These are phyloP conservation scores for Cadophora gregata DNA, from an alignment of 2,329 filamentous ascomycete genomes.

Conservation along the genomic window DNA sequence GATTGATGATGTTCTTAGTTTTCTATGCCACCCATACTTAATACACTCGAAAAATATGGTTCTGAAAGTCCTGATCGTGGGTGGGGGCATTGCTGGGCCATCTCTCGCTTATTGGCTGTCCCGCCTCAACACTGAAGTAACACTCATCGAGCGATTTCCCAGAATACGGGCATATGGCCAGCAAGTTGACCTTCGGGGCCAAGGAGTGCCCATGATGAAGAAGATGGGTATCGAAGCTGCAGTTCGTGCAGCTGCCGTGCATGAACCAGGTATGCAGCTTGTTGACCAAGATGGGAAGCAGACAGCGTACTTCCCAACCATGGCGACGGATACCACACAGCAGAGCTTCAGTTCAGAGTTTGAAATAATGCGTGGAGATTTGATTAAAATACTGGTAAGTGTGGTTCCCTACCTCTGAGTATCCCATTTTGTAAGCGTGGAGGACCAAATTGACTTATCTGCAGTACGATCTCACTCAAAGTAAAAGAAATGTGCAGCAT, in stretches of 20 bases:
- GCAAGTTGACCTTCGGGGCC: constrained; percentile 60
- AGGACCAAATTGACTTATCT: background rate
- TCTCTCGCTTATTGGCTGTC: constrained; percentile 58
- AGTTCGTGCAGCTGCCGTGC: constrained; percentile 50
- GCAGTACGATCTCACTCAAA: constrained; percentile 46
- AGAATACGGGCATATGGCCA: constrained; percentile 54
- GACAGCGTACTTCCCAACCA: constrained; percentile 49
- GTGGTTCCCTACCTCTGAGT: too few species aligned
- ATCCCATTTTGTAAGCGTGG: background rate
- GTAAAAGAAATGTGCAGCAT: constrained; percentile 38
- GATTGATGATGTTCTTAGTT: too few species aligned
- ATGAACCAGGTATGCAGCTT: constrained; percentile 54
- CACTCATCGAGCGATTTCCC: constrained; percentile 50
- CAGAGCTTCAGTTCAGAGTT: constrained; percentile 50
- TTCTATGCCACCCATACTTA: too few species aligned
- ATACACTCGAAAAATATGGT: background rate
- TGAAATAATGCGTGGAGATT: constrained; percentile 53
- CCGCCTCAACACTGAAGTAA: constrained; percentile 46
- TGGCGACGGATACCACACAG: constrained; percentile 36
- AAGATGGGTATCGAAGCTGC: constrained; percentile 57
- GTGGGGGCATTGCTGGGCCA: constrained; percentile 46
- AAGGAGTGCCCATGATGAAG: constrained; percentile 56
- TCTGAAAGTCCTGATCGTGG: constrained; percentile 45
- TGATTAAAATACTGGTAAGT: constrained; percentile 45
- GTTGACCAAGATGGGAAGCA: constrained; percentile 49